A percentile compares a stretch with the other conserved stretches of the same genome.
These are phyloP conservation scores for Neonectria sp. DNA, from an alignment of 2,329 filamentous ascomycete genomes.

Conservation along the genomic window DNA sequence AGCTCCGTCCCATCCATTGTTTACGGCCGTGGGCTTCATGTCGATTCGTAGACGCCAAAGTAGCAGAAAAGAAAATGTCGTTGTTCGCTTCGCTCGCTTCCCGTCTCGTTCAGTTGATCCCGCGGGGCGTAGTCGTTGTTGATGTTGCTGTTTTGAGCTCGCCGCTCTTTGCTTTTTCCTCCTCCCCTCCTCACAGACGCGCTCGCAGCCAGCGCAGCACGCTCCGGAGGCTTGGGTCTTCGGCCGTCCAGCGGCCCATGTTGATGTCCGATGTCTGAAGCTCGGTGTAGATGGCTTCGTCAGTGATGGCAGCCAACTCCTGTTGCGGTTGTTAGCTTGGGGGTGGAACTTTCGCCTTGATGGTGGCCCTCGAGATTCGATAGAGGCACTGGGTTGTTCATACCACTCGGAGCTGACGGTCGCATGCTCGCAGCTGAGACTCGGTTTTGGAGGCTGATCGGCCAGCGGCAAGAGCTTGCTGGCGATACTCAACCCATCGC, in stretches of 20 bases:
- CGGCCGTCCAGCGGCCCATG: constrained; percentile 74
- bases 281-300: constrained; percentile 71
- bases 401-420: constrained; percentile 71
- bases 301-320: constrained; percentile 72
- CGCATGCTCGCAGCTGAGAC: constrained; percentile 66
- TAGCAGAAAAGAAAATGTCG: constrained; percentile 31
- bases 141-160: constrained; percentile 24
- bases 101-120: constrained; percentile 30
- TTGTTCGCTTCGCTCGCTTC: constrained; percentile 37
- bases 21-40: constrained; percentile 40
- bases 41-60: constrained; percentile 42
- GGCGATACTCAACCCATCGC: constrained; percentile 70
- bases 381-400: constrained; percentile 45
- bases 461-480: constrained; percentile 66
- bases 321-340: constrained; percentile 26
- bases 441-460: constrained; percentile 64
- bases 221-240: constrained; percentile 71
- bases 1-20: constrained; percentile 33
- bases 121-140: constrained; percentile 12
- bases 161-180: constrained; percentile 31
- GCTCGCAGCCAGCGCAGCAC: constrained; percentile 72
- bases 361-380: neutral
- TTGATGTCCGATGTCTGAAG: constrained; percentile 67
- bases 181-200: constrained; percentile 42
- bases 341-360: neutral